Base-by-base conservation (phyloP, 2,329 filamentous ascomycete genomes). In the Chaetomiaceae sp. region DNA sequence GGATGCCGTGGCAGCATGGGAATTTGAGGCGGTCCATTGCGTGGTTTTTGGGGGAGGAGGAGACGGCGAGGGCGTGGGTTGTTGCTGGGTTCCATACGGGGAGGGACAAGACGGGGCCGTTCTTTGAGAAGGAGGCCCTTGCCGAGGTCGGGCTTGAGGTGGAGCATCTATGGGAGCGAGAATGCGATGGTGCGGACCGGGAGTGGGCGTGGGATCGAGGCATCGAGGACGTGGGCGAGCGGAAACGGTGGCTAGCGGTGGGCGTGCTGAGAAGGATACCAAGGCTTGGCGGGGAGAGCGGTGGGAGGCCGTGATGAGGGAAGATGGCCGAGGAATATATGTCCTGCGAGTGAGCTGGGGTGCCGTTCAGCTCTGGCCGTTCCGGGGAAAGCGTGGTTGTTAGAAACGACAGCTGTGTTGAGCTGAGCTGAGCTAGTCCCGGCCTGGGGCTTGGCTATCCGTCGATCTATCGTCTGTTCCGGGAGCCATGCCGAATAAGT, bases 31-130 rank as follows among this genome's bases (percentile, higher is more conserved):
- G 65, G 37, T 87, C 84, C 21, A 80, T 89, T 64, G 67, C 75
- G 5, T 80, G 82, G 67, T 87, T 89, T 64, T 72, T 89, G 16
- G 69, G 66, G 16, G 60, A 66, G 10, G 67, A 64, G 3, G 61
- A 69, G 1, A 66, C 62, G 14, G 78, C 81, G 2, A 73, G 79
- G 30, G 78, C 82, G 46, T 82, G 84, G 70, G 79, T 85, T n/a
- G 75, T 89, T 6, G 85, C 80, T 1, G 86, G 84, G 0, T 88
- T 90, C 60, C 86, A 90, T 63, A 88, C 86, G 0, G 86, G 86
- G 0, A 73, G 86, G 32, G 73, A 73, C 18, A 84, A 83, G 65
- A 75, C 89, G 71, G 74, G 74, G n/a, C 74, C 70, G 0, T 90
- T 90, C 69, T 89, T 86, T 64, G 77, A 75, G 11, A 63, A 59